Evolutionary conservation across 495 filamentous ascomycete genomes (phyloP).

Genomic region (Neurospora sp.): DNA sequence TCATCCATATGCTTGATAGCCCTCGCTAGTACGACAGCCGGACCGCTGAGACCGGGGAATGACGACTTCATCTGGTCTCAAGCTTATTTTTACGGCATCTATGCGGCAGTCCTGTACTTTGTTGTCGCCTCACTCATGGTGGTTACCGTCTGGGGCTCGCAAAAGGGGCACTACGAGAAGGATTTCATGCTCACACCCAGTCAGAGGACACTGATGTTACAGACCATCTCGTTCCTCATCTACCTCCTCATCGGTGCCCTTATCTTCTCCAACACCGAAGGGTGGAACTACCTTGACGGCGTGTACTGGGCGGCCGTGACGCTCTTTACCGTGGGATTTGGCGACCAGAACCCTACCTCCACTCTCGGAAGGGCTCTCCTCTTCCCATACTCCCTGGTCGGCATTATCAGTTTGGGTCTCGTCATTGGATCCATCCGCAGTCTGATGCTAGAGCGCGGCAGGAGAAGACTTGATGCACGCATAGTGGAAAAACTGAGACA

Average conservation of each 20-base stretch:
- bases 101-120: slow-evolving; percentile 68
- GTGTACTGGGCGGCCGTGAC: slow-evolving; percentile 82
- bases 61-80: slow-evolving; percentile 52
- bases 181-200: slow-evolving; percentile 63
- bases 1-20: slow-evolving; percentile 53
- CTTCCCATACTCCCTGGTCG: slow-evolving; percentile 71
- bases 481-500: slow-evolving; percentile 61
- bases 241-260: slow-evolving; percentile 68
- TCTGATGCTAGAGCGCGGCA: slow-evolving; percentile 68
- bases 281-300: slow-evolving; percentile 68
- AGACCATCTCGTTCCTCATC: slow-evolving; percentile 68
- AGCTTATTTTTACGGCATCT: slow-evolving; percentile 73
- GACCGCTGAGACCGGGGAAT: slow-evolving; percentile 35
- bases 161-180: slow-evolving; percentile 50
- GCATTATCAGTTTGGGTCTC: slow-evolving; percentile 74
- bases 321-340: slow-evolving; percentile 74
- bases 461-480: slow-evolving; percentile 55
- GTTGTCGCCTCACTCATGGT: slow-evolving; percentile 61
- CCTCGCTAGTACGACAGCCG: slow-evolving; percentile 47
- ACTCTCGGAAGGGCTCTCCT: slow-evolving; percentile 52
- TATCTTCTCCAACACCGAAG: slow-evolving; percentile 62
- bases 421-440: slow-evolving; percentile 75
- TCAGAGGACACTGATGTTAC: slow-evolving; percentile 79
- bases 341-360: slow-evolving; percentile 52
- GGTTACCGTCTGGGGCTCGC: slow-evolving; percentile 58